Evolutionary conservation across 148 eudicot species (phyloP).

Genomic region (Cornus suecica): DNA sequence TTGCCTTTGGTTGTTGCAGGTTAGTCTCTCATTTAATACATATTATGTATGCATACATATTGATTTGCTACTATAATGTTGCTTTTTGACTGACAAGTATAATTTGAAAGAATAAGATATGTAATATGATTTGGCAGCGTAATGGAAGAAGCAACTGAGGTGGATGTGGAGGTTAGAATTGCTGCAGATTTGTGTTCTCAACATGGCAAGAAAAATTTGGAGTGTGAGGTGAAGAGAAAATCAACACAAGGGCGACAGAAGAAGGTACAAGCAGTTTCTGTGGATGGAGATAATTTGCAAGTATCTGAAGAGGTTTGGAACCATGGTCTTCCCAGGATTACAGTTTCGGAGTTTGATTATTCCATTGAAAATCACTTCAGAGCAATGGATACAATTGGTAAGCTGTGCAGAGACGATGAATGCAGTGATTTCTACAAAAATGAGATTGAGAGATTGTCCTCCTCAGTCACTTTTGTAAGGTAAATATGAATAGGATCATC

Average conservation of each 20-base stretch:
- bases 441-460: constrained; percentile 51
- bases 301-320: constrained; percentile 10
- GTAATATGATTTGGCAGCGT: not conserved
- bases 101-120: not conserved
- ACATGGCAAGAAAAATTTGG: constrained; percentile 13
- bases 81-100: not conserved
- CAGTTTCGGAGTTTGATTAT: constrained; percentile 47
- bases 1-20: no score
- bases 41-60: no score
- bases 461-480: constrained; percentile 65
- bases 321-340: constrained; percentile 22
- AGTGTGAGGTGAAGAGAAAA: constrained; percentile 8
- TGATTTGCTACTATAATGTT: no score
- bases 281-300: constrained; percentile 8
- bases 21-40: no score
- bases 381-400: constrained; percentile 39
- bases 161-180: constrained; percentile 6
- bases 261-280: not conserved
- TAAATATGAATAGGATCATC: constrained; percentile 24
- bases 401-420: constrained; percentile 41
- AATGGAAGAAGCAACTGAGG: constrained; percentile 16
- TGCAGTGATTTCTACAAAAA: constrained; percentile 24
- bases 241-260: not conserved
- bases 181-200: not conserved
- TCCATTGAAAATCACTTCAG: constrained; percentile 57